Conservation (phyloP, 805 yeast species). For the Saturnispora halmiae region DNA sequence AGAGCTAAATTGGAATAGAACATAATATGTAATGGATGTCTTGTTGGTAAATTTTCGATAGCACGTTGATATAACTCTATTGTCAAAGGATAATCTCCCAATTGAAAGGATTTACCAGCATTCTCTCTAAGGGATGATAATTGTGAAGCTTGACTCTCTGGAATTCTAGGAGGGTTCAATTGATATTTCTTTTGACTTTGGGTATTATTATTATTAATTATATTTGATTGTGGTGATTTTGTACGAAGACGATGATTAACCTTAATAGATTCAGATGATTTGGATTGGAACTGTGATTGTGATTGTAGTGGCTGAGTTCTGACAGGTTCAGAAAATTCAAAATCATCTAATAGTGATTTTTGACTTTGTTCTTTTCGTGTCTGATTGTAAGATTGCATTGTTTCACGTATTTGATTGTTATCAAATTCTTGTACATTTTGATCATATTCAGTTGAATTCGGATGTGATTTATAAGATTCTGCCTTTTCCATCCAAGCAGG, state of each 20-base stretch:
- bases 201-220: not conserved
- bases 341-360: slow-evolving; percentile 11
- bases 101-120: slow-evolving; percentile 57
- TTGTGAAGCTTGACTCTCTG: slow-evolving; percentile 23
- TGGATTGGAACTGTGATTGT: slow-evolving; percentile 4
- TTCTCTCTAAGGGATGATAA: slow-evolving; percentile 41
- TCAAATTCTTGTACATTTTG: slow-evolving; percentile 34
- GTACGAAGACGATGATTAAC: not conserved
- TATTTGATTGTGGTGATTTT: not conserved
- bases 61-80: slow-evolving; percentile 47
- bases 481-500: slow-evolving; percentile 77
- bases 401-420: slow-evolving; percentile 28
- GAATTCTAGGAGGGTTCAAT: slow-evolving; percentile 17
- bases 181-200: slow-evolving; percentile 4
- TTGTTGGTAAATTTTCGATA: slow-evolving; percentile 42
- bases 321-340: not conserved
- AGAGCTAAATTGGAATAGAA: slow-evolving; percentile 70
- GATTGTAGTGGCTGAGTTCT: slow-evolving; percentile 18
- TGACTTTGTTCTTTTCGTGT: not conserved
- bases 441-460: slow-evolving; percentile 32
- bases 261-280: slow-evolving; percentile 2
- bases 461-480: slow-evolving; percentile 34
- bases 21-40: slow-evolving; percentile 58
- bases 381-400: not conserved
- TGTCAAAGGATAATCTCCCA: slow-evolving; percentile 78